These are phyloP conservation scores for Fomitopsis schrenkii DNA, from an alignment of 1,284 basidiomycete species.

Conservation along the genomic window DNA sequence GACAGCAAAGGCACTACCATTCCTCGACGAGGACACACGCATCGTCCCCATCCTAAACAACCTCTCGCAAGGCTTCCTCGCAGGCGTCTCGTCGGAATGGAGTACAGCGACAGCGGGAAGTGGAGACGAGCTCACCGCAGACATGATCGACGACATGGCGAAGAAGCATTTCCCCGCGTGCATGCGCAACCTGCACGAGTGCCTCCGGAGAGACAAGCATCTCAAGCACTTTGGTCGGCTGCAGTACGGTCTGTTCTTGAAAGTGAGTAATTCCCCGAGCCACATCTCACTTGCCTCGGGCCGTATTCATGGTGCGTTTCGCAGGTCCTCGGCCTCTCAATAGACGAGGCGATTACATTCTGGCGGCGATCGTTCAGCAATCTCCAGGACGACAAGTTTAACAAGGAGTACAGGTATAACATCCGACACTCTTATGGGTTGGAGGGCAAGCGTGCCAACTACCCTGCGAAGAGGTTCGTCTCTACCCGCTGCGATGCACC, in stretches of 20 bases:
- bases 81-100: constrained; percentile 88
- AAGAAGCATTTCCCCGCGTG: constrained; percentile 92
- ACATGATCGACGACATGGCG: constrained; percentile 91
- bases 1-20: constrained; percentile 86
- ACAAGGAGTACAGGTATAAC: constrained; percentile 98
- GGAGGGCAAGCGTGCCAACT: constrained; percentile 93
- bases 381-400: constrained; percentile 93
- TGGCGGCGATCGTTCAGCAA: constrained; percentile 87
- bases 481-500: neutral
- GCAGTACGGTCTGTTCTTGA: constrained; percentile 94
- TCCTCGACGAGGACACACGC: constrained; percentile 95
- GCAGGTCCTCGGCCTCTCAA: constrained; percentile 87
- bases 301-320: neutral
- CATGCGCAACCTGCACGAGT: constrained; percentile 90
- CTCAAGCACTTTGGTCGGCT: constrained; percentile 91
- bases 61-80: constrained; percentile 91
- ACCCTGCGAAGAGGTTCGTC: constrained; percentile 83
- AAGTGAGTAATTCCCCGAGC: constrained; percentile 46
- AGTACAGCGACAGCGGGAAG: constrained; percentile 46
- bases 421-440: constrained; percentile 95
- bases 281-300: too few relatives aligned
- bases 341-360: constrained; percentile 93
- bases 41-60: constrained; percentile 90
- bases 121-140: constrained; percentile 77
- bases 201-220: constrained; percentile 76